Base-by-base conservation (phyloP, 2,329 filamentous ascomycete species). In the Xylaria sp. region DNA sequence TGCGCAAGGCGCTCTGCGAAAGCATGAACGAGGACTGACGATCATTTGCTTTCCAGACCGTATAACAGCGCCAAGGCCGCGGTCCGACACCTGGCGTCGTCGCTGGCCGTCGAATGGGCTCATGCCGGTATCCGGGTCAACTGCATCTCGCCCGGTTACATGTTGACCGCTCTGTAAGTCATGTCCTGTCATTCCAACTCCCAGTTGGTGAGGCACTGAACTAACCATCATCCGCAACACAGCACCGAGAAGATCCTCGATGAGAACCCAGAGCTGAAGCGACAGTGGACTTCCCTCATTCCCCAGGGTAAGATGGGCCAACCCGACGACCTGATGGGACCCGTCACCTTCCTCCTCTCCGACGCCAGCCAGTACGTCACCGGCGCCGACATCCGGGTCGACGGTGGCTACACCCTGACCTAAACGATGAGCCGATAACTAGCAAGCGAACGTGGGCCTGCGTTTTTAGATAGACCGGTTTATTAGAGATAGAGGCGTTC, bases 1-100 rank as follows among this genome's bases (percentile, higher is more conserved):
- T n/a, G n/a, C n/a, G n/a, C n/a, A n/a, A n/a, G n/a, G n/a, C n/a
- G n/a, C n/a, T n/a, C n/a, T 54, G n/a, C 44, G 39, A 19, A 48
- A 50, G 39, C 19, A 24, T 8, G 13, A 21, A 40, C 34, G 21
- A 44, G 17, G 38, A 50, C 62, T 68, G 44, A 63, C 48, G 6
- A 47, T 34, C 26, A 45, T 44, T 17, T 19, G 5, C 11, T 44
- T 34, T 47, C 22, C 56, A 83, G 80, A 42, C 92, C 92, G 0
- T 97, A 97, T 77, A 97, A 97, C 70, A 90, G 89, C 4, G 86
- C 92, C 58, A 97, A 97, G 76, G 93, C 94, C 34, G 94, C 91
- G 9, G 89, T 97, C 42, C 83, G 92, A 58, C 93, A 97, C 74
- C 76, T 97, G 56, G 92, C 91, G 11, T 84, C 90, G 37, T 94